Evolutionary conservation across 257 asterid genomes (phyloP).

Genomic region (Verbena officinalis): DNA sequence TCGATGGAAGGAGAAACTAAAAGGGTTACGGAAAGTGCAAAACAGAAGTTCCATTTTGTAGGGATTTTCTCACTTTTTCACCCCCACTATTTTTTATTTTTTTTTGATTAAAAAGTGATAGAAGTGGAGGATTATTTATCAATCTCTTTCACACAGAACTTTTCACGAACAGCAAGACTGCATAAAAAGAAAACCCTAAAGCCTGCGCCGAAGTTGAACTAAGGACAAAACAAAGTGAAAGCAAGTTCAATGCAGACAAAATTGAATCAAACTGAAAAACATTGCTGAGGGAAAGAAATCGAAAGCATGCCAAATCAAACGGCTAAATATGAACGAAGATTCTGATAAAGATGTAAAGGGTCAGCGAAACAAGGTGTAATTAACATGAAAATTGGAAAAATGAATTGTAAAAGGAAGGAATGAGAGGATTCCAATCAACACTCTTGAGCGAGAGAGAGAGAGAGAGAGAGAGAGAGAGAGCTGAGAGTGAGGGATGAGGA

Average conservation of each 20-base stretch:
- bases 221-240: not conserved
- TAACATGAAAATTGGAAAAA: not conserved
- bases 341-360: not conserved
- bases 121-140: not conserved
- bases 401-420: not conserved
- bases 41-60: not conserved
- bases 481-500: not conserved
- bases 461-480: not conserved
- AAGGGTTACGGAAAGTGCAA: slow-evolving; percentile 33
- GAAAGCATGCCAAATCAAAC: not conserved
- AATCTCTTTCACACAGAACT: not conserved
- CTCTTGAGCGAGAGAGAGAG: not conserved
- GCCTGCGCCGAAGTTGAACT: not conserved
- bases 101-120: slow-evolving; percentile 39
- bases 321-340: not conserved
- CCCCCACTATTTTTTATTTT: slow-evolving; percentile 13
- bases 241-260: not conserved
- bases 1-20: slow-evolving; percentile 24
- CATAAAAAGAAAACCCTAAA: slow-evolving; percentile 9
- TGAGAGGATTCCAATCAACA: not conserved
- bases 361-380: not conserved
- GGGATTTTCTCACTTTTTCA: not conserved
- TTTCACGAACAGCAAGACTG: slow-evolving; percentile 29
- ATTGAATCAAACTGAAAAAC: not conserved
- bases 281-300: not conserved